phyloP scores from a whole-genome alignment of 176 grass and related monocot species.

The Ananas comosus region DNA sequence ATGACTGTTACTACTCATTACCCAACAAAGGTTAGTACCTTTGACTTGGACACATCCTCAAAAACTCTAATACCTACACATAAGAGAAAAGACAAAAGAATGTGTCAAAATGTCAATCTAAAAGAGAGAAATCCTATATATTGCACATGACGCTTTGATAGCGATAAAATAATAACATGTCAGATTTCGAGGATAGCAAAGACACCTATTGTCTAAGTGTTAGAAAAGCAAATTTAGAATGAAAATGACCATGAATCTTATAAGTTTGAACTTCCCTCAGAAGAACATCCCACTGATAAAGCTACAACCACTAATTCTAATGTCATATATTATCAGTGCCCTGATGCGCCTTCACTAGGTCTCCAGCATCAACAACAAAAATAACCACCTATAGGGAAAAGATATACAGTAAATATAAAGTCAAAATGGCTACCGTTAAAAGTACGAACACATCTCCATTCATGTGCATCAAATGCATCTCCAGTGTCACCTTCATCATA shows the following conservation, averaged over 20 bases:
- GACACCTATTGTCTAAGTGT: no score
- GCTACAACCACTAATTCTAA: no score
- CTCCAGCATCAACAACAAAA: neutral
- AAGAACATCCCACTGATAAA: no score
- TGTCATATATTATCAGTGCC: no score
- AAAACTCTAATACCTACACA: slow-evolving; percentile 86
- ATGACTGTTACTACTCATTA: neutral
- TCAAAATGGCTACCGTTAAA: slow-evolving; percentile 46
- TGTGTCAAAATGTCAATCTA: neutral
- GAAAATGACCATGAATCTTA: no score
- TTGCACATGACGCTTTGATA: neutral
- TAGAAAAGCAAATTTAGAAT: no score
- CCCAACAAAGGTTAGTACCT: slow-evolving; percentile 34
- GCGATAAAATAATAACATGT: neutral
- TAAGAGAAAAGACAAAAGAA: slow-evolving; percentile 16
- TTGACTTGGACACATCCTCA: slow-evolving; percentile 67
- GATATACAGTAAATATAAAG: neutral
- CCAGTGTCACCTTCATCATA: slow-evolving; percentile 52
- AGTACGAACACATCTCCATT: slow-evolving; percentile 86
- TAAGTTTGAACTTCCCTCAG: neutral
- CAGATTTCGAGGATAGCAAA: no score
- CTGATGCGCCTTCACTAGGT: no score
- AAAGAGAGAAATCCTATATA: neutral
- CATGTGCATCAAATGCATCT: slow-evolving; percentile 78
- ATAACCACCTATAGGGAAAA: neutral